phyloP scores from a whole-genome alignment of 768 basidiomycete genomes.

The Naganishia friedmannii region DNA sequence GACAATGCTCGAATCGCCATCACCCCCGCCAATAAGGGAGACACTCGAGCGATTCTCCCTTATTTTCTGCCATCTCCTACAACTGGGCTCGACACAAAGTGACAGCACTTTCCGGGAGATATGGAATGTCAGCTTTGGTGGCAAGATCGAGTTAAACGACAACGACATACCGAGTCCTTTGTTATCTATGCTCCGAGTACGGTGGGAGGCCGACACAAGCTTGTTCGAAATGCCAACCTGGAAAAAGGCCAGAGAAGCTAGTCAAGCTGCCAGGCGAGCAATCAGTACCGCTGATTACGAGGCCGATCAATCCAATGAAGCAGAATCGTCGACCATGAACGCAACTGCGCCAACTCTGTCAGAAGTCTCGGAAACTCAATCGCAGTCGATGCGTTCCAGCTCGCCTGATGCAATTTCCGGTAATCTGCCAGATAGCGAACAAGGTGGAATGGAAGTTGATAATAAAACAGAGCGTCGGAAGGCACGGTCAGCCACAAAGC shows the following conservation, averaged over 20 bases:
- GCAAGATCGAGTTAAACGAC: not conserved
- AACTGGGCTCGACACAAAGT: not conserved
- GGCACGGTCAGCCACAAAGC: not conserved
- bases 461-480: not conserved
- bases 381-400: too few relatives aligned
- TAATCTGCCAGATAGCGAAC: not conserved
- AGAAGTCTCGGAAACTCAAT: not conserved
- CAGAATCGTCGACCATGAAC: not conserved
- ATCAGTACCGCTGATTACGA: not conserved
- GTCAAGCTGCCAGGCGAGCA: constrained; percentile 1
- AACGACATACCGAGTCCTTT: not conserved
- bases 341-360: not conserved
- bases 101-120: not conserved
- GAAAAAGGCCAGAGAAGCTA: not conserved
- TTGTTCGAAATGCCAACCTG: constrained; percentile 4
- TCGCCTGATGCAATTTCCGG: not conserved
- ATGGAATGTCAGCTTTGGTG: constrained; percentile 10
- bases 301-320: constrained; percentile 6
- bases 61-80: not conserved
- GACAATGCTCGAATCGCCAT: not conserved
- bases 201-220: not conserved
- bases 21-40: not conserved
- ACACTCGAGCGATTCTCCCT: not conserved
- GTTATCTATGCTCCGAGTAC: not conserved
- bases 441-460: not conserved